Percentiles rank a stretch among this genome's conserved stretches.
Conservation (phyloP, 1,284 basidiomycete species). For the Ganoderma meredithae region DNA sequence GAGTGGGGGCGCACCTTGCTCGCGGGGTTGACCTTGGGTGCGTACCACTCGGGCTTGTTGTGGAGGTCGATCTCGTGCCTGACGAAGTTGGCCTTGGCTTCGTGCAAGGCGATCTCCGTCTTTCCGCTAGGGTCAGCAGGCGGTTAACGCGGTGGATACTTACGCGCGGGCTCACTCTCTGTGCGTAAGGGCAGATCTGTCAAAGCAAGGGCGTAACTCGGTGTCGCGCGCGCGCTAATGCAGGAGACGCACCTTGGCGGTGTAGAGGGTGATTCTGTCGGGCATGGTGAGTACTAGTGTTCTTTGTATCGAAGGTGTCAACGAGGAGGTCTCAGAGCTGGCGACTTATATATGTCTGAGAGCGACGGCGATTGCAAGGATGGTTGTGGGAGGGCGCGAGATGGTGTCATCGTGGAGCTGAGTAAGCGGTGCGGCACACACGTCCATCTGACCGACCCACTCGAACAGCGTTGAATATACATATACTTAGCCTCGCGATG, state of each 20-base stretch:
- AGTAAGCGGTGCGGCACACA: not conserved
- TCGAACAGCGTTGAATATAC: not conserved
- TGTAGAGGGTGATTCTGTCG: constrained; percentile 34
- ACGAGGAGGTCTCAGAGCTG: not conserved
- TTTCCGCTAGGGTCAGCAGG: constrained; percentile 1
- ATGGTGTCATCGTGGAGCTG: constrained; percentile 6
- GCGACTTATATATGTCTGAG: not conserved
- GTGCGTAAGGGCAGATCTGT: constrained; percentile 8
- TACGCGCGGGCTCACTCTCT: constrained; percentile 1
- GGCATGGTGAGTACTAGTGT: constrained; percentile 24
- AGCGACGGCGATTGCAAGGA: not conserved
- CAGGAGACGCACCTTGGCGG: constrained; percentile 30
- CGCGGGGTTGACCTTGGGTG: constrained; percentile 48
- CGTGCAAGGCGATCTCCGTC: constrained; percentile 29
- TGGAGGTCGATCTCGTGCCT: constrained; percentile 36
- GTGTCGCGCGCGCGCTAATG: not conserved
- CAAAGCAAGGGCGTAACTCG: not conserved
- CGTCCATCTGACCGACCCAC: not conserved
- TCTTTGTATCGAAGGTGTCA: not conserved
- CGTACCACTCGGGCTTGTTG: constrained; percentile 50
- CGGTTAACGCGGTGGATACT: not conserved
- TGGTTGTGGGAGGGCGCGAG: not conserved
- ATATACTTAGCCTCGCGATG: not conserved
- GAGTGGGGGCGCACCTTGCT: constrained; percentile 41
- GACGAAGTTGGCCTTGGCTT: constrained; percentile 36